phyloP scores from a whole-genome alignment of 352 stramenopile genomes.

The Globisporangium yorkense region DNA sequence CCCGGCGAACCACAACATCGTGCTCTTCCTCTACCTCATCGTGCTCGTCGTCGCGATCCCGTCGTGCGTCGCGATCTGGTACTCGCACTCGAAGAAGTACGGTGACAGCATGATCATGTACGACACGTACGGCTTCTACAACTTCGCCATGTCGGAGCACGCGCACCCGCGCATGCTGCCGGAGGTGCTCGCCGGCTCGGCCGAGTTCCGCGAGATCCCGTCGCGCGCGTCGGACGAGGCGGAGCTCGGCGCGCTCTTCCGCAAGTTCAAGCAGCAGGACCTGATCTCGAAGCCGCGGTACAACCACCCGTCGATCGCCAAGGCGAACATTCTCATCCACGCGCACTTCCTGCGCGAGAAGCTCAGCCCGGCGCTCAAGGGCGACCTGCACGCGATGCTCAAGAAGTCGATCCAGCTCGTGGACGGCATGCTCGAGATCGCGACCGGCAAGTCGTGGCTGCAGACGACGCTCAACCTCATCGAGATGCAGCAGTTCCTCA shows the following conservation, averaged over 20 bases:
- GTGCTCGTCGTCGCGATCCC: constrained; percentile 98
- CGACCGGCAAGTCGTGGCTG: constrained; percentile 93
- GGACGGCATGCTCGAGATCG: constrained; percentile 99
- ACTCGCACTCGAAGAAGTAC: constrained; percentile 97
- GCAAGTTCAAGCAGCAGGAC: constrained; percentile 74
- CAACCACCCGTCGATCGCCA: constrained; percentile 81
- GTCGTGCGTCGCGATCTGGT: constrained; percentile 92
- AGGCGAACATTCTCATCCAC: constrained; percentile 91
- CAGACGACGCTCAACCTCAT: constrained; percentile 95
- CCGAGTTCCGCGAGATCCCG: constrained; percentile 88
- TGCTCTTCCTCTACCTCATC: constrained; percentile 98
- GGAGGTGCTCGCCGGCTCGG: constrained; percentile 90
- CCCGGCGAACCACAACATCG: constrained; percentile 96
- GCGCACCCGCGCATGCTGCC: constrained; percentile 93
- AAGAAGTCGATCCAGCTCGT: constrained; percentile 92
- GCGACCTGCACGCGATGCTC: constrained; percentile 96
- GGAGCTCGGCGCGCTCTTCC: constrained; percentile 58
- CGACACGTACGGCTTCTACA: constrained; percentile 98
- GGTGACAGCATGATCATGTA: constrained; percentile 99
- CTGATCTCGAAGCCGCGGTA: constrained; percentile 82
- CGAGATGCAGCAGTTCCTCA: constrained; percentile 96
- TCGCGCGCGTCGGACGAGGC: constrained; percentile 50
- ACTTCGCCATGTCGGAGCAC: constrained; percentile 95
- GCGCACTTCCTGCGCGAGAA: constrained; percentile 92
- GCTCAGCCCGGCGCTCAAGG: constrained; percentile 50